Conservation (phyloP, 2,329 filamentous ascomycete species). For the Ophiocordyceps polyrhachis-furcata region DNA sequence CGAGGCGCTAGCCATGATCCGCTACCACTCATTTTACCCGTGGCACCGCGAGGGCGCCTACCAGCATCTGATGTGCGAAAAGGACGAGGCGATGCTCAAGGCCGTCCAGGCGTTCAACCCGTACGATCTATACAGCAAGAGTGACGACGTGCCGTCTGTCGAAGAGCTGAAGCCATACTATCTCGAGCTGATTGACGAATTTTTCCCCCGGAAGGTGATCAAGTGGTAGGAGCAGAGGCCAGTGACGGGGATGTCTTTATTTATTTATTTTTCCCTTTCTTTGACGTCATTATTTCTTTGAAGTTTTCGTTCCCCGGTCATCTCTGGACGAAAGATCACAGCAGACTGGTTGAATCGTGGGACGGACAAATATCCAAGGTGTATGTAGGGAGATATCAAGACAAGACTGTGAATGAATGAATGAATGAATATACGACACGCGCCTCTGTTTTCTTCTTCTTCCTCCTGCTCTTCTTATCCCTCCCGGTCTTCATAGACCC, state of each 20-base stretch:
- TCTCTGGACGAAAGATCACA: neutral
- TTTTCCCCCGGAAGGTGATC: constrained; percentile 19
- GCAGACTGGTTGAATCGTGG: too few species aligned
- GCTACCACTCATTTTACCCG: constrained; percentile 84
- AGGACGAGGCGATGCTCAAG: constrained; percentile 61
- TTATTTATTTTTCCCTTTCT: neutral
- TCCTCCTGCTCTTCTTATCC: neutral
- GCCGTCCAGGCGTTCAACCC: constrained; percentile 79
- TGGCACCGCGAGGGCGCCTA: constrained; percentile 79
- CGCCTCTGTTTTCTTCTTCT: neutral
- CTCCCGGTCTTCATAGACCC: too few species aligned
- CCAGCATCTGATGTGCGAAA: constrained; percentile 61
- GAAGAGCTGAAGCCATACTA: constrained; percentile 51
- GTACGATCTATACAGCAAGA: constrained; percentile 86
- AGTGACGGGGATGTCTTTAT: too few species aligned
- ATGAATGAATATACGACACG: neutral
- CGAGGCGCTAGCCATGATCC: constrained; percentile 80
- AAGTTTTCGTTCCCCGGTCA: neutral
- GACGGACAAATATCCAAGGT: neutral
- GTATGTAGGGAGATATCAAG: neutral
- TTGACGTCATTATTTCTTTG: neutral
- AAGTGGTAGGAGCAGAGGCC: constrained; percentile 23
- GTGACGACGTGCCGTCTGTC: constrained; percentile 56
- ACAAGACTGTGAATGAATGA: neutral
- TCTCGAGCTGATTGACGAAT: constrained; percentile 23